Percentiles rank a stretch among this genome's conserved stretches.
Conservation (phyloP, 1,284 basidiomycete species). For the Ganoderma boninense region DNA sequence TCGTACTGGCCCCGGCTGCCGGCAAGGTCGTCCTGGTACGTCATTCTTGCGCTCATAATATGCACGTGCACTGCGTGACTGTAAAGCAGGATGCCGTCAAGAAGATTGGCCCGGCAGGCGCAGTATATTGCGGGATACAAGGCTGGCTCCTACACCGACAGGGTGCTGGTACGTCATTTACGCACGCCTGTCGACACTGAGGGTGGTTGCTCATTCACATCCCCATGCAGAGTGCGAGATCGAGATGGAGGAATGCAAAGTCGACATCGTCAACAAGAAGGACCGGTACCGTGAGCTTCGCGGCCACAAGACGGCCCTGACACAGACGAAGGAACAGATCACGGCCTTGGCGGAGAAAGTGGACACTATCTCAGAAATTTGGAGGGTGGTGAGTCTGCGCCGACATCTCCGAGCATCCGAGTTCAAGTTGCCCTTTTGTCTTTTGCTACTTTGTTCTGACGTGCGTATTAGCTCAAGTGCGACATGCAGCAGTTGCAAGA, state of each 20-base stretch:
- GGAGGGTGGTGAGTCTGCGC: neutral
- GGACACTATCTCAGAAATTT: neutral
- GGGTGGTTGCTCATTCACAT: neutral
- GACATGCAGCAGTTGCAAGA: conserved; percentile 16
- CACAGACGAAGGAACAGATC: neutral
- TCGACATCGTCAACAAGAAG: neutral
- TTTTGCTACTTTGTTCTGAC: neutral
- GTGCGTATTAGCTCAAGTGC: conserved; percentile 10
- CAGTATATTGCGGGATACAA: neutral
- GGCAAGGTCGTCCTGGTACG: neutral
- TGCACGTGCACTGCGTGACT: neutral
- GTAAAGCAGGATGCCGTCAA: neutral
- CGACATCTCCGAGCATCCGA: no score
- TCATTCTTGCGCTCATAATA: no score
- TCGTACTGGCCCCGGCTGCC: neutral
- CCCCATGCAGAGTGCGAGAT: neutral
- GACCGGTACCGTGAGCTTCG: neutral
- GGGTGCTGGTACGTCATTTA: neutral
- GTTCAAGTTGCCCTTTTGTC: no score
- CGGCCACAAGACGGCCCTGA: neutral
- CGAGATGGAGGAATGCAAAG: neutral
- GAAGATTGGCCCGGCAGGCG: neutral
- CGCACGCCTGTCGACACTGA: neutral
- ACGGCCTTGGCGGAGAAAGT: neutral
- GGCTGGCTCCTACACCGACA: neutral